Evolutionary conservation across 805 yeast genomes (phyloP).

Genomic region (Groenewaldozyma tartarivorans): DNA sequence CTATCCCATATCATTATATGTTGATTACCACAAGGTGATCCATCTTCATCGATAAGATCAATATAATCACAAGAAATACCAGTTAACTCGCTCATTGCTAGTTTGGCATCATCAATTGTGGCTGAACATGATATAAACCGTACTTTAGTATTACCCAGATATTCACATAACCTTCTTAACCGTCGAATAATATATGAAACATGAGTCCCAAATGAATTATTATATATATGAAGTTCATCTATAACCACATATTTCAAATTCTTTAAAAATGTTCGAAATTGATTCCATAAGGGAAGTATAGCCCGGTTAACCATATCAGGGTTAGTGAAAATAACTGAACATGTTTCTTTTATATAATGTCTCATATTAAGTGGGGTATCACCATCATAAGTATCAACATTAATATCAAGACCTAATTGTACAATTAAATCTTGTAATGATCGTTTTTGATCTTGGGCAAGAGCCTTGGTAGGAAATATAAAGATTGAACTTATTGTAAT

Average conservation of each 20-base stretch:
- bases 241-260: conserved; percentile 67
- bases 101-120: conserved; percentile 64
- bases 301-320: conserved; percentile 91
- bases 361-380: conserved; percentile 66
- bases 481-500: conserved; percentile 58
- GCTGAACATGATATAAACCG: conserved; percentile 90
- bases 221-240: conserved; percentile 76
- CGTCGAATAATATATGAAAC: conserved; percentile 81
- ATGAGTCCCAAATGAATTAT: conserved; percentile 85
- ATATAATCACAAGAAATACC: conserved; percentile 45
- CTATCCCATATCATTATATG: conserved; percentile 80
- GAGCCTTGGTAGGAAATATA: conserved; percentile 92
- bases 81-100: conserved; percentile 66
- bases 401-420: conserved; percentile 27
- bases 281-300: conserved; percentile 65
- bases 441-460: conserved; percentile 93
- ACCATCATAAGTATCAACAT: conserved; percentile 84
- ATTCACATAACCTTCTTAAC: conserved; percentile 52
- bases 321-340: conserved; percentile 81
- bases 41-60: conserved; percentile 62
- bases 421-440: conserved; percentile 47
- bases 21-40: conserved; percentile 79
- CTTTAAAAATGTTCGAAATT: conserved; percentile 62
- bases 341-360: conserved; percentile 43
- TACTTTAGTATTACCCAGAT: conserved; percentile 42